Percentiles rank a stretch among this genome's conserved stretches.
Evolutionary conservation across 2,329 filamentous ascomycete species (phyloP).

Genomic region (Periconia digitata): DNA sequence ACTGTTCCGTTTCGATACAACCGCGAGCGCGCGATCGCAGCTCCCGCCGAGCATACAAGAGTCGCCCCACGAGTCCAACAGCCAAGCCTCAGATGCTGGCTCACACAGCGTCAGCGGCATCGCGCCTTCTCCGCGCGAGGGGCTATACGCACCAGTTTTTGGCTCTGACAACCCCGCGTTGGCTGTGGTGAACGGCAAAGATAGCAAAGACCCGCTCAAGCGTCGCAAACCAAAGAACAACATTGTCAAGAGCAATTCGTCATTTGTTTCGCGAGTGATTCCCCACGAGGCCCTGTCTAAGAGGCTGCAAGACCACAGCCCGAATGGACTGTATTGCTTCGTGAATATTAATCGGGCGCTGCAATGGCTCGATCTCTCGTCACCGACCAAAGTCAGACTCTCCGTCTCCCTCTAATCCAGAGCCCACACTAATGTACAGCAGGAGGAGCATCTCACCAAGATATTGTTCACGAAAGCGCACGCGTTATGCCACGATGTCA

Average conservation of each 20-base stretch:
- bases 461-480: slow-evolving; percentile 97
- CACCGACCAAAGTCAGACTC: slow-evolving; percentile 62
- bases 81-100: slow-evolving; percentile 49
- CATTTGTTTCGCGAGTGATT: slow-evolving; percentile 95
- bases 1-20: slow-evolving; percentile 45
- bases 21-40: slow-evolving; percentile 44
- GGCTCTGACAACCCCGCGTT: slow-evolving; percentile 83
- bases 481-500: slow-evolving; percentile 91
- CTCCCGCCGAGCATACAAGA: slow-evolving; percentile 52
- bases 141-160: slow-evolving; percentile 64
- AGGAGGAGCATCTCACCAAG: slow-evolving; percentile 90
- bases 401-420: neutral
- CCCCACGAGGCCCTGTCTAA: slow-evolving; percentile 80
- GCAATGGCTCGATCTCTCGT: slow-evolving; percentile 91
- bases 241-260: slow-evolving; percentile 97
- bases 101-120: slow-evolving; percentile 45
- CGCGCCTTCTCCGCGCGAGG: slow-evolving; percentile 31
- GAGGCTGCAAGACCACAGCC: slow-evolving; percentile 74
- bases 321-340: slow-evolving; percentile 84
- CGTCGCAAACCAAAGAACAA: slow-evolving; percentile 95
- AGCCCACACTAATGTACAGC: slow-evolving; percentile 14
- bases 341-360: slow-evolving; percentile 94
- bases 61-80: slow-evolving; percentile 45
- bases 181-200: slow-evolving; percentile 61
- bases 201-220: slow-evolving; percentile 68